Base-by-base conservation (phyloP, 306 rosid genomes). In the Carpinus fangiana region DNA sequence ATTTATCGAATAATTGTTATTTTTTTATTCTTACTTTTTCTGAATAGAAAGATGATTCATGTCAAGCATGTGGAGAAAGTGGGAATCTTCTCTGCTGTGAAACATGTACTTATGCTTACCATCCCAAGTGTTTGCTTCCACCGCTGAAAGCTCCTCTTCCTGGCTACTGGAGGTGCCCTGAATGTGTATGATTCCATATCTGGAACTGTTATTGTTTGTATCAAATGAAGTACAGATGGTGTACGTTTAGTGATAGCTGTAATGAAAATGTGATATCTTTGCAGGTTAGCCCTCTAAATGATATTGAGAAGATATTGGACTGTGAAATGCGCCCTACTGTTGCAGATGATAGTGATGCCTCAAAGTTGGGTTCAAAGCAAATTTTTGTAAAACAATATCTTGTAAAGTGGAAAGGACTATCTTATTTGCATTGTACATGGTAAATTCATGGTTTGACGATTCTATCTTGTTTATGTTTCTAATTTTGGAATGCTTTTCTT, bases 211-310 rank as follows among this genome's bases (percentile, higher is more conserved):
- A 72, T 73, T 78, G 9, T 66, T 76, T 80, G 64, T 28, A 38
- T 70, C 77, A 62, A 4, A 50, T 56, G 17, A 59, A 20, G 74
- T 83, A 72, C n/a, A 6, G 26, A 70, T 73, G 48, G 59, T 41
- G 21, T 82, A 69, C 13, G 66, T 67, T 43, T 50, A 56, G 76
- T 73, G 80, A 65, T 51, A 65, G 41, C 47, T 71, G 80, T 81
- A 55, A 80, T 73, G 38, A 57, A 64, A 18, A n/a, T 77, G 56
- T 50, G 54, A 7, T n/a, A 17, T 69, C 20, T 41, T 84, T 90
- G 78, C 97, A 96, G 99, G 97, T 96, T 76, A 96, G 97, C 89
- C 99, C 99, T 8, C 90, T 96, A 46, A 87, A 76, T 82, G 99
- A 93, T 76, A 93, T 93, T 61, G 99, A 96, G 11, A 93, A 96